Evolutionary conservation across 495 filamentous ascomycete genomes (phyloP).

Genomic region (Aspergillus cavernicola): DNA sequence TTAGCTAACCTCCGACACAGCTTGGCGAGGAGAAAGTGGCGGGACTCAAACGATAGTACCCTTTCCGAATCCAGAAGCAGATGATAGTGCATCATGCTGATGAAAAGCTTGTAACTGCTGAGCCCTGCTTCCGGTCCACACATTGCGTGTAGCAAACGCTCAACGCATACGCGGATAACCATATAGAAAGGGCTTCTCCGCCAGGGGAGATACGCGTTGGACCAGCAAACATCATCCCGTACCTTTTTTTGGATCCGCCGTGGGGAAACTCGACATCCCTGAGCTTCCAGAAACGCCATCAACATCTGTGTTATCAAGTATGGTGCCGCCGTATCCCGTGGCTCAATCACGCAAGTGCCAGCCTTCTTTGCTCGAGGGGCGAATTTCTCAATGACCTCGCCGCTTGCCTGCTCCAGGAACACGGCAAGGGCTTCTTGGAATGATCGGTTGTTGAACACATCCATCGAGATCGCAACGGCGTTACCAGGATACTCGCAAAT

Average conservation of each 20-base stretch:
- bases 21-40: constrained; percentile 46
- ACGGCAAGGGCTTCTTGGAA: constrained; percentile 48
- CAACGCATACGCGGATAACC: constrained; percentile 51
- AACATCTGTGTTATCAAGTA: constrained; percentile 52
- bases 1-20: constrained; percentile 60
- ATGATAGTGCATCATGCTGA: constrained; percentile 39
- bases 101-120: constrained; percentile 56
- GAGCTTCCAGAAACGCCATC: constrained; percentile 52
- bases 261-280: constrained; percentile 33
- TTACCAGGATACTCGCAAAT: constrained; percentile 45
- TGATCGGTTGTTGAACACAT: constrained; percentile 30
- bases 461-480: constrained; percentile 35
- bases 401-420: constrained; percentile 58
- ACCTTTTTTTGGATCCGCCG: constrained; percentile 51
- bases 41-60: constrained; percentile 24
- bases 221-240: constrained; percentile 53
- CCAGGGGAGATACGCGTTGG: constrained; percentile 50
- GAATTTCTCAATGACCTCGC: constrained; percentile 52
- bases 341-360: constrained; percentile 39
- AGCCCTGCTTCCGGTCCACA: constrained; percentile 46
- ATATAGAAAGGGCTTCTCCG: constrained; percentile 56
- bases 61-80: constrained; percentile 36
- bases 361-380: constrained; percentile 49
- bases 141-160: constrained; percentile 42
- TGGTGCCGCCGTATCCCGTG: constrained; percentile 53